These are phyloP conservation scores for Arthrobotrys pseudoclavata DNA, from an alignment of 2,329 filamentous ascomycete species.

Conservation along the genomic window DNA sequence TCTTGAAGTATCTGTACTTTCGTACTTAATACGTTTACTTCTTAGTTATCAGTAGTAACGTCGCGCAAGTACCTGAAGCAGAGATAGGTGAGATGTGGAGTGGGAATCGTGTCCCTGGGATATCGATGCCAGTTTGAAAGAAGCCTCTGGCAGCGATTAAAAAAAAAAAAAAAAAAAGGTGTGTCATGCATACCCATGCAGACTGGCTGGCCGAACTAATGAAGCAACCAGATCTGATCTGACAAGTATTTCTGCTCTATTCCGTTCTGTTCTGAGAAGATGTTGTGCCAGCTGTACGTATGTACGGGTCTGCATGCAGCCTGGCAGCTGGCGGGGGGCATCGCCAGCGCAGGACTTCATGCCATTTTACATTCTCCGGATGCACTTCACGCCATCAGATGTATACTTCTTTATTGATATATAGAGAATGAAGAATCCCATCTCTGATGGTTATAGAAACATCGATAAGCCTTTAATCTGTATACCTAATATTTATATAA, in stretches of 20 bases:
- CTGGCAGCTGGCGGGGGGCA: constrained; percentile 11
- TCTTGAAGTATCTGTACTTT: background rate
- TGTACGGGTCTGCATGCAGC: constrained; percentile 6
- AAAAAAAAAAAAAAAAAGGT: background rate
- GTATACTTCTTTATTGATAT: too few relatives aligned
- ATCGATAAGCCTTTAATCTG: too few relatives aligned
- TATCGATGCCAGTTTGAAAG: too few relatives aligned
- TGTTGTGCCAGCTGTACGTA: constrained; percentile 18
- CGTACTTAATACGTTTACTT: background rate
- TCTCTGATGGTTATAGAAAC: too few relatives aligned
- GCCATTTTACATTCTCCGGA: background rate
- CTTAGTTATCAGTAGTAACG: too few relatives aligned
- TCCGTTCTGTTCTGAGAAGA: background rate
- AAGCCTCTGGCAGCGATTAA: background rate
- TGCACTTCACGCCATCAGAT: too few relatives aligned
- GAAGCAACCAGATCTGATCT: constrained; percentile 12
- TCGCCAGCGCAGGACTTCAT: constrained; percentile 11
- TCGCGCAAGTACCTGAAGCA: too few relatives aligned
- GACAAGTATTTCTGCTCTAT: background rate
- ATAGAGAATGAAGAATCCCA: too few relatives aligned
- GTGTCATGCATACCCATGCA: constrained; percentile 5
- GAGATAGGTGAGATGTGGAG: background rate
- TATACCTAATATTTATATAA: too few relatives aligned
- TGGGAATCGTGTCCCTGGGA: too few relatives aligned
- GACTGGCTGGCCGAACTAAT: background rate